phyloP scores from a whole-genome alignment of 2,329 filamentous ascomycete species.

The Aschersonia sp. region DNA sequence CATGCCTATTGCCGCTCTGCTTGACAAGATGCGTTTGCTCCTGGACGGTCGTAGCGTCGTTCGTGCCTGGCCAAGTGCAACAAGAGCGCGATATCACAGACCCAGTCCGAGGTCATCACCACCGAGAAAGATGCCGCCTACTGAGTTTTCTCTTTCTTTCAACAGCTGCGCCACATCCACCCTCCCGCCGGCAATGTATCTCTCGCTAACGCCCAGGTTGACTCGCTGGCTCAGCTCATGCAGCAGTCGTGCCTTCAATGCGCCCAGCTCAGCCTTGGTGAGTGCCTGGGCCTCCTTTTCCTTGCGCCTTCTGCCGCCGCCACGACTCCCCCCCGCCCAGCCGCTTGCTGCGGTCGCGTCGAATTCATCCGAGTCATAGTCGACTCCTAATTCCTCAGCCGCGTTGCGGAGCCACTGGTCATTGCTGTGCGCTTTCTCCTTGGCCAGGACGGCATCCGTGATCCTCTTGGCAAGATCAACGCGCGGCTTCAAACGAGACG shows the following conservation, averaged over 20 bases:
- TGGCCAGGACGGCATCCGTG: conserved; percentile 68
- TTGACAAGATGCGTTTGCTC: background rate
- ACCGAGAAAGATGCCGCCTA: conserved; percentile 19
- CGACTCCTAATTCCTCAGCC: conserved; percentile 84
- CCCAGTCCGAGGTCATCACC: conserved; percentile 24
- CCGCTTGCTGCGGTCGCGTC: conserved; percentile 57
- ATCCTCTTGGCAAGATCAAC: conserved; percentile 75
- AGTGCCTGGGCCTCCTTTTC: conserved; percentile 54
- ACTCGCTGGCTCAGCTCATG: conserved; percentile 57
- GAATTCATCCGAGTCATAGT: conserved; percentile 84
- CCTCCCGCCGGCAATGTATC: conserved; percentile 69
- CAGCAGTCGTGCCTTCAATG: conserved; percentile 57
- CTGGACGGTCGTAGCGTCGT: background rate
- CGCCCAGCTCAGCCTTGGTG: conserved; percentile 60
- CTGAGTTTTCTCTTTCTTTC: conserved; percentile 40
- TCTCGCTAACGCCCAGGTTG: conserved; percentile 78
- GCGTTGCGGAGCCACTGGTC: conserved; percentile 74
- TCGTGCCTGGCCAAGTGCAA: background rate
- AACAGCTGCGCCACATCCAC: conserved; percentile 68
- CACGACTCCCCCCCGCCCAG: conserved; percentile 50
- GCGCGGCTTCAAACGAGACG: conserved; percentile 61
- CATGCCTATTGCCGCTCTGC: too few relatives aligned
- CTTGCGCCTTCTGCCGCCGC: conserved; percentile 58
- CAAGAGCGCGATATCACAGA: conserved; percentile 6
- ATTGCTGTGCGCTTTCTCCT: conserved; percentile 73